Base-by-base conservation (phyloP, 768 basidiomycete genomes). In the Tricholoma matsutake region DNA sequence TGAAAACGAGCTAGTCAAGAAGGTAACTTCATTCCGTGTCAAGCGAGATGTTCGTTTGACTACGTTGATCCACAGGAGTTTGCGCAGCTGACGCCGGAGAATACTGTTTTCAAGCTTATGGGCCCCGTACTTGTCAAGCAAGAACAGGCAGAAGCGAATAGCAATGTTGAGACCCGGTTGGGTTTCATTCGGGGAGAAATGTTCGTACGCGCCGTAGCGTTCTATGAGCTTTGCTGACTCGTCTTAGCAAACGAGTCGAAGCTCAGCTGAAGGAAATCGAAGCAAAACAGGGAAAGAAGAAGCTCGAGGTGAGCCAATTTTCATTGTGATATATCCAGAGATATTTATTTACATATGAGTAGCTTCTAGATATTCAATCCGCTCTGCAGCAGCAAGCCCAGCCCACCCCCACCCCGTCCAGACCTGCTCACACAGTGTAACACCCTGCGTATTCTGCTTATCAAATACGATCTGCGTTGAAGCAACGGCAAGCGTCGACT, bases 71-170 rank as follows among this genome's bases (percentile, higher is more conserved):
- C n/a, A 59, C 70, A 98, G 95, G 96, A 98, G 76, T 94, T 98
- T 69, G 76, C 80, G 16, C 77, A 80, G 29, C 73, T 98, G 58
- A 88, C 87, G 45, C 77, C 86, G 4, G 82, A 86, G 61, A 96
- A 95, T 70, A 82, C 80, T 14, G 84, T 98, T 6, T 98, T 87
- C 80, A 98, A 98, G 78, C 84, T 92, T 31, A 83, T 96, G 39
- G 96, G 96, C 1, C 93, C 94, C 1, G 89, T 96, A 6, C 83
- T 98, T 28, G 87, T 98, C 8, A 85, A 89, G 67, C 96, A 98
- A 75, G 95, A 97, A 65, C 87, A 89, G 68, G 75, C 75, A 6
- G 96, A 97, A 65, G 96, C 95, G 32, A 91, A 90, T 72, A 78
- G 75, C 64, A 97, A 93, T 68, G 92, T 98, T 22, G 86, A 94